Evolutionary conservation across 2,329 filamentous ascomycete species (phyloP), one percentile per base, ranked within the genome.

Genomic region (Lasiodiplodia theobromae): DNA sequence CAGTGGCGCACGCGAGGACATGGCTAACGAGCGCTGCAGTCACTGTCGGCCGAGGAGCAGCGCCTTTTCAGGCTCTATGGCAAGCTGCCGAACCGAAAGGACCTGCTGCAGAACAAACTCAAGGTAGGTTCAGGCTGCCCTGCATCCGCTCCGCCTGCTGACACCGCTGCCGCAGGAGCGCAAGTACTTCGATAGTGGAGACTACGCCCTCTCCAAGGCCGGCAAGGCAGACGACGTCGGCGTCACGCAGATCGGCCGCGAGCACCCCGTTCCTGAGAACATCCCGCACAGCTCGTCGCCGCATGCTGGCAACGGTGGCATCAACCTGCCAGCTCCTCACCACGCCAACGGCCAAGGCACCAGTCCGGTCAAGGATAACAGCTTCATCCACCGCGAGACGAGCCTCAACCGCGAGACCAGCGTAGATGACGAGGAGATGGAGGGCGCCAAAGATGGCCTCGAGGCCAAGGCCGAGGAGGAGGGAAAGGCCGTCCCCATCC

Each of bases 41-140:
- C 93, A 73, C 88, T 99, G 82, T 92, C 92, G 67, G 91, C 94
- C 71, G 96, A 99, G 77, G 96, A 99, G 86, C 94, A 97, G 83
- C 92, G 93, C 72, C 91, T 98, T 78, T 96, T 98, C 87, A 92
- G 94, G 73, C 91, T 98, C 72, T 99, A 99, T 82, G 96, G 96
- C 83, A 98, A 98, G 84, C 91, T 98, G 70, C 96, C 96, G 72
- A 97, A 92, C 82, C 96, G 96, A 82, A 96, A 94, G 81, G 95
- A 97, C 82, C 88, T 97, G 77, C 91, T 98, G 75, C 94, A 96
- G 86, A 98, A 98, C 86, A 97, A 98, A 80, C 89, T 98, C 79
- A 97, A 97, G 84, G 88, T 88, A 80, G 31, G 74, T 38, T 53
- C 23, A 28, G 8, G 8, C 65, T n/a, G 31, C 14, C 70, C n/a